These are phyloP conservation scores for Kluyveromyces wickerhamii DNA, from an alignment of 805 yeast species.

Conservation along the genomic window DNA sequence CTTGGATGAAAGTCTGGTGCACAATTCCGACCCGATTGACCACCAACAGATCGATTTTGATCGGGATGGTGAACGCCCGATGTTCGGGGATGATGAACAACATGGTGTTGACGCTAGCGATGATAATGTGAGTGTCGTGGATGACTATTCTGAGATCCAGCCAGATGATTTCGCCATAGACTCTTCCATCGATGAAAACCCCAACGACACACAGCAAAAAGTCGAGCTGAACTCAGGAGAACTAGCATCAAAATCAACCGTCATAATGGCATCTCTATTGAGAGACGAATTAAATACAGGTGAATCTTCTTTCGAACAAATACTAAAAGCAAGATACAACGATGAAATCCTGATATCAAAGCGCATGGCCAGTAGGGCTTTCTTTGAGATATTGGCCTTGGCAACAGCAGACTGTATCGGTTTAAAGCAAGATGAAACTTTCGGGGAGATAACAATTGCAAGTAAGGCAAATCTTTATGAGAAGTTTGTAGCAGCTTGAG, in stretches of 20 bases:
- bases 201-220: conserved; percentile 8
- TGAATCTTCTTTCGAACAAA: conserved; percentile 10
- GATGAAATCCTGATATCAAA: conserved; percentile 10
- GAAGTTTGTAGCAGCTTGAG: conserved; percentile 19
- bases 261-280: conserved; percentile 23
- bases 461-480: conserved; percentile 36
- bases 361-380: conserved; percentile 34
- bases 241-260: conserved; percentile 21
- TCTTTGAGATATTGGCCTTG: conserved; percentile 74
- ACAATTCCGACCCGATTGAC: conserved; percentile 3
- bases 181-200: neutral
- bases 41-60: conserved; percentile 6
- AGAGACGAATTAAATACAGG: conserved; percentile 14
- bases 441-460: conserved; percentile 49
- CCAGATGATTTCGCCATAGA: conserved; percentile 1
- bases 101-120: conserved; percentile 5
- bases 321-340: conserved; percentile 8
- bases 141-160: conserved; percentile 3
- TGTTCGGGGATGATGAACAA: conserved; percentile 12
- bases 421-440: conserved; percentile 51
- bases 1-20: conserved; percentile 14
- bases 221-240: conserved; percentile 16
- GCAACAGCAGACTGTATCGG: conserved; percentile 69
- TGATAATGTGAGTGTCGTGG: conserved; percentile 1
- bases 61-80: conserved; percentile 6